Evolutionary conservation across 257 asterid genomes (phyloP).

Genomic region (Solanum dulcamara): DNA sequence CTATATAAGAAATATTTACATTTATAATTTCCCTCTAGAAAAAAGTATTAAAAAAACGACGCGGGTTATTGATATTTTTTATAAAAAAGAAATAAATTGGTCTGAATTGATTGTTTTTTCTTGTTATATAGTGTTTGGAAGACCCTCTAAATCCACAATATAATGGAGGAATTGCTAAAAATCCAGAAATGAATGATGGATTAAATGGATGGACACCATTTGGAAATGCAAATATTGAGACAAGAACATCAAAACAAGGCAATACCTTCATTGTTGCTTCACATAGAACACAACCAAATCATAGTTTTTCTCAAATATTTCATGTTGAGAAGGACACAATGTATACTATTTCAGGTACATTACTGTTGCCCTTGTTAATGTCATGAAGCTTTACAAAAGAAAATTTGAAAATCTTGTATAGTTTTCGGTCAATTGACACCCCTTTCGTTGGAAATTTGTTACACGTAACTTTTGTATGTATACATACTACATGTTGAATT

Average conservation of each 20-base stretch:
- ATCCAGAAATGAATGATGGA: constrained; percentile 44
- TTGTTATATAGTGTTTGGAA: constrained; percentile 27
- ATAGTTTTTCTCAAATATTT: constrained; percentile 33
- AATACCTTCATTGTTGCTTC: constrained; percentile 36
- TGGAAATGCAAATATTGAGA: constrained; percentile 21
- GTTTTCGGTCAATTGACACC: not conserved
- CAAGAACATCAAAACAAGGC: constrained; percentile 19
- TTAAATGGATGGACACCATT: constrained; percentile 39
- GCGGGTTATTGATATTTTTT: not conserved
- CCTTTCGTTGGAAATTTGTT: not conserved
- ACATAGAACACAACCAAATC: constrained; percentile 13
- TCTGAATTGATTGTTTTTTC: not conserved
- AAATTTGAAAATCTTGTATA: not conserved
- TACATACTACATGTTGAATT: not conserved
- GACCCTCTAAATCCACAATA: constrained; percentile 42
- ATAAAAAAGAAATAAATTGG: not conserved
- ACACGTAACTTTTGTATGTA: not conserved
- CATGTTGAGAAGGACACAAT: constrained; percentile 24
- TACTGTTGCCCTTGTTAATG: not conserved
- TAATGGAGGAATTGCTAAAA: constrained; percentile 49
- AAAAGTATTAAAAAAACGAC: not conserved
- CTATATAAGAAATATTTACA: not conserved
- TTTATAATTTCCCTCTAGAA: not conserved
- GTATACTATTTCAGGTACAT: constrained; percentile 52
- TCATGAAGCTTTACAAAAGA: not conserved